Percentiles rank a stretch among this genome's conserved stretches.
Evolutionary conservation across 2,329 filamentous ascomycete species (phyloP).

Genomic region (Plenodomus tracheiphilus): DNA sequence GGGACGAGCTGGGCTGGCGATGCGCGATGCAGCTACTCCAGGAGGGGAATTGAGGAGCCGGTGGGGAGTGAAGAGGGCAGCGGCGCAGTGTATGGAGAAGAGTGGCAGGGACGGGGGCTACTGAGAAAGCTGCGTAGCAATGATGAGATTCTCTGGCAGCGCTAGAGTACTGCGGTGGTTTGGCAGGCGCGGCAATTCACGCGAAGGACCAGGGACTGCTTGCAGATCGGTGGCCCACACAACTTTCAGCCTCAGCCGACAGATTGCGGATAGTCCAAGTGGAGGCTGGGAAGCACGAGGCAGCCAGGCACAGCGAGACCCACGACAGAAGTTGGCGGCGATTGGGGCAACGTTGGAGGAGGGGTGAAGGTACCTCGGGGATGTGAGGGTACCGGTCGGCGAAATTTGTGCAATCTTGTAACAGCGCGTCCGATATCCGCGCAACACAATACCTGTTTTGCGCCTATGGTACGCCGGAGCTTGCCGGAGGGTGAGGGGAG

Average conservation of each 20-base stretch:
- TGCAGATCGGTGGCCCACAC: slow-evolving; percentile 43
- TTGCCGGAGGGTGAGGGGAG: slow-evolving; percentile 22
- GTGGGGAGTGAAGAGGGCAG: slow-evolving; percentile 17
- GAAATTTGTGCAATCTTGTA: slow-evolving; percentile 31
- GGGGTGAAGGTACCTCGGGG: slow-evolving; percentile 16
- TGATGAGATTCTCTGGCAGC: slow-evolving; percentile 15
- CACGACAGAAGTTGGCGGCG: slow-evolving; percentile 23
- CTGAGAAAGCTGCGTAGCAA: slow-evolving; percentile 14
- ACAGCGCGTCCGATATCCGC: slow-evolving; percentile 30
- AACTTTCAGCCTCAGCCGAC: slow-evolving; percentile 43
- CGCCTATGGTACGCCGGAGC: slow-evolving; percentile 27
- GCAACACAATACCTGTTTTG: slow-evolving; percentile 24
- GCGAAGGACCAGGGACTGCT: slow-evolving; percentile 38
- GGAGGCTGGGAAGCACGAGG: slow-evolving; percentile 38
- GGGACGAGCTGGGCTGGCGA: slow-evolving; percentile 28
- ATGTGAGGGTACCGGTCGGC: slow-evolving; percentile 20
- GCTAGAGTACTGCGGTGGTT: slow-evolving; percentile 30
- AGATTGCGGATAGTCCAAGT: slow-evolving; percentile 39
- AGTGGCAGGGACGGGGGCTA: slow-evolving; percentile 7
- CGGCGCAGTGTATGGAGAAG: slow-evolving; percentile 18
- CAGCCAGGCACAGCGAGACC: slow-evolving; percentile 33
- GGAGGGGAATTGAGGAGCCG: slow-evolving; percentile 23
- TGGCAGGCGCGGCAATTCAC: slow-evolving; percentile 36
- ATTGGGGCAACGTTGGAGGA: slow-evolving; percentile 19
- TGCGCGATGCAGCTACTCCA: slow-evolving; percentile 27